These are phyloP conservation scores for Fusarium sp. DNA, from an alignment of 2,329 filamentous ascomycete species.

Conservation along the genomic window DNA sequence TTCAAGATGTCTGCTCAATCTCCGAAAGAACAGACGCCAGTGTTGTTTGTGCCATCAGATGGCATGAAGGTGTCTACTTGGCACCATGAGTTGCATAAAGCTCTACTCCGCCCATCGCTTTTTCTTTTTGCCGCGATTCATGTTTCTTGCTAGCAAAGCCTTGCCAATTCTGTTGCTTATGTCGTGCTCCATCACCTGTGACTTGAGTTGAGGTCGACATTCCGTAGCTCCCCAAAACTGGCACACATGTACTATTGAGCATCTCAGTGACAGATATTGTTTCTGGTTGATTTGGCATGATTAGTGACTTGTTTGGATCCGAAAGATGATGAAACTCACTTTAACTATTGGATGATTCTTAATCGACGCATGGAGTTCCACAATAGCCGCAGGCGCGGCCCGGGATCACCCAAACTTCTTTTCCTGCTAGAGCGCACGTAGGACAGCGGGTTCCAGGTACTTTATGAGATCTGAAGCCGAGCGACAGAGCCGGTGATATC, in stretches of 20 bases:
- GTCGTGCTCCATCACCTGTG: not conserved
- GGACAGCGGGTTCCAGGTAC: slow-evolving; percentile 65
- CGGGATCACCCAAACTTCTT: slow-evolving; percentile 67
- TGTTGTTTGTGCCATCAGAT: slow-evolving; percentile 19
- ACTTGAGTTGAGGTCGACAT: not conserved
- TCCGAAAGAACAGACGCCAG: not conserved
- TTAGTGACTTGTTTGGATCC: slow-evolving; percentile 5
- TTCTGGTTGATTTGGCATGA: not conserved
- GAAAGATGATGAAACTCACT: slow-evolving; percentile 2
- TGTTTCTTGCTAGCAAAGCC: not conserved
- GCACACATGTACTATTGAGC: not conserved
- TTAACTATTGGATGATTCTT: slow-evolving; percentile 3
- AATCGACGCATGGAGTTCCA: slow-evolving; percentile 56
- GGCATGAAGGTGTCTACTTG: not conserved
- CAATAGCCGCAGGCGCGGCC: slow-evolving; percentile 63
- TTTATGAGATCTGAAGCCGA: slow-evolving; percentile 36
- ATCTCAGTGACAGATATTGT: not conserved
- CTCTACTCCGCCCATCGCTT: slow-evolving; percentile 1
- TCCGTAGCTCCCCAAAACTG: not conserved
- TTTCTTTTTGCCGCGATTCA: not conserved
- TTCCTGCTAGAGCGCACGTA: slow-evolving; percentile 60
- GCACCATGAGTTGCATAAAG: slow-evolving; percentile 7
- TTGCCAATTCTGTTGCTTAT: not conserved
- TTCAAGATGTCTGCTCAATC: slow-evolving; percentile 5
- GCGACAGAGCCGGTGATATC: not conserved